phyloP scores from a whole-genome alignment of 1,284 basidiomycete genomes.

The Moesziomyces parantarcticus region DNA sequence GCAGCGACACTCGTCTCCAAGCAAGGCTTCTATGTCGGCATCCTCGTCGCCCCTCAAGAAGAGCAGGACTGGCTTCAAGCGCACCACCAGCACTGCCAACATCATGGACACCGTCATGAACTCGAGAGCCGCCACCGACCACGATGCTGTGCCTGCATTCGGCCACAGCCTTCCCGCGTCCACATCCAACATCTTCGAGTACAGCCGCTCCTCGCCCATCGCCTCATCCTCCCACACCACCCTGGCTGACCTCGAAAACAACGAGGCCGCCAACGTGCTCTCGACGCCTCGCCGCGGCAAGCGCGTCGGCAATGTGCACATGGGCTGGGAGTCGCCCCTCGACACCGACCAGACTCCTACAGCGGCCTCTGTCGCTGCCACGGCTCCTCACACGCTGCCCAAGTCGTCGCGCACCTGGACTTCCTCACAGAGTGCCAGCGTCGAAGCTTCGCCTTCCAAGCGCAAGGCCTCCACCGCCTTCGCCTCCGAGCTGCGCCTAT shows the following conservation, averaged over 20 bases:
- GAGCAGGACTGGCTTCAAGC: slow-evolving; percentile 24
- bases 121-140: slow-evolving; percentile 42
- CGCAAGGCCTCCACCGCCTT: slow-evolving; percentile 47
- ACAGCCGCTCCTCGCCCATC: slow-evolving; percentile 32
- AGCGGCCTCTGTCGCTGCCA: slow-evolving; percentile 17
- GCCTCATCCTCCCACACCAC: slow-evolving; percentile 42
- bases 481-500: slow-evolving; percentile 37
- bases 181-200: slow-evolving; percentile 14
- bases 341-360: slow-evolving; percentile 21
- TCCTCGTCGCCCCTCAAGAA: slow-evolving; percentile 16
- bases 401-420: slow-evolving; percentile 10
- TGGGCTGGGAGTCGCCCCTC: slow-evolving; percentile 50
- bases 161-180: slow-evolving; percentile 8
- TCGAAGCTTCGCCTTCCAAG: slow-evolving; percentile 30
- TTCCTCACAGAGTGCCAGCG: neutral
- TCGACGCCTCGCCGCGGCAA: slow-evolving; percentile 46
- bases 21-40: slow-evolving; percentile 10
- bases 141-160: slow-evolving; percentile 18
- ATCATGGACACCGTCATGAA: slow-evolving; percentile 50
- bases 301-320: slow-evolving; percentile 46
- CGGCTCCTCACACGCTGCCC: slow-evolving; percentile 39
- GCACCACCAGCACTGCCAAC: slow-evolving; percentile 41
- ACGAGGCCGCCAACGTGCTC: slow-evolving; percentile 32
- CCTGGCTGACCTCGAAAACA: slow-evolving; percentile 34
- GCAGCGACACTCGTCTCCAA: slow-evolving; percentile 30